Conservation (phyloP, 2,329 filamentous ascomycete genomes). For the Sporothrix brunneoviolacea region DNA sequence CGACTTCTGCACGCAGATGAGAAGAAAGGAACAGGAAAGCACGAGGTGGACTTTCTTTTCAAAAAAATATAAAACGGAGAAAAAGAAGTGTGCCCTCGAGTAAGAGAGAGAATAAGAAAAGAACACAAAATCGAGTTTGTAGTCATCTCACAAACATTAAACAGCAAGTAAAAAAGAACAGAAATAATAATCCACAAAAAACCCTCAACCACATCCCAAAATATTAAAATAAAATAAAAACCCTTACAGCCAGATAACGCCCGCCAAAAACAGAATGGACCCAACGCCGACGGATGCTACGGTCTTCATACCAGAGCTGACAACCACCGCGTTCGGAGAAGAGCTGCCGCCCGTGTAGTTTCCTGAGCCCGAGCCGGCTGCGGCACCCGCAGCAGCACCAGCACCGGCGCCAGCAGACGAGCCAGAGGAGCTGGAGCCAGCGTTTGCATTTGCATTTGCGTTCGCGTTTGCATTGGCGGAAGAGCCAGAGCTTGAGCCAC, state of each 20-base stretch:
- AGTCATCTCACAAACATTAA: no score
- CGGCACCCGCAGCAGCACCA: not conserved
- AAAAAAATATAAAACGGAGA: no score
- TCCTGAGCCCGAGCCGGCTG: not conserved
- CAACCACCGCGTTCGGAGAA: not conserved
- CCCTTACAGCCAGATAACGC: slow-evolving; percentile 12
- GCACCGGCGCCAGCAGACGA: not conserved
- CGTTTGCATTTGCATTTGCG: not conserved
- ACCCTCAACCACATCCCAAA: no score
- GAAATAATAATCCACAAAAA: not conserved
- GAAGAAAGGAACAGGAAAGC: no score
- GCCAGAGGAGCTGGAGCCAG: not conserved
- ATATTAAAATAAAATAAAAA: no score
- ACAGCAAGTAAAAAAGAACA: no score
- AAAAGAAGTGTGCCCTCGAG: no score
- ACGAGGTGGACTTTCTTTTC: no score
- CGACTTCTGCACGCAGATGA: no score
- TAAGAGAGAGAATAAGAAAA: no score
- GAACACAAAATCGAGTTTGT: no score
- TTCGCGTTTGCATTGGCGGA: not conserved
- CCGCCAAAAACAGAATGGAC: slow-evolving; percentile 10
- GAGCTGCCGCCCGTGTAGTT: not conserved
- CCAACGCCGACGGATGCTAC: slow-evolving; percentile 9
- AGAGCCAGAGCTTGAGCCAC: not conserved
- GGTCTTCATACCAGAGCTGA: slow-evolving; percentile 15